A percentile compares a stretch with the other conserved stretches of the same genome.
Conservation (phyloP, 2,329 filamentous ascomycete species). For the Colletotrichum chrysophilum region DNA sequence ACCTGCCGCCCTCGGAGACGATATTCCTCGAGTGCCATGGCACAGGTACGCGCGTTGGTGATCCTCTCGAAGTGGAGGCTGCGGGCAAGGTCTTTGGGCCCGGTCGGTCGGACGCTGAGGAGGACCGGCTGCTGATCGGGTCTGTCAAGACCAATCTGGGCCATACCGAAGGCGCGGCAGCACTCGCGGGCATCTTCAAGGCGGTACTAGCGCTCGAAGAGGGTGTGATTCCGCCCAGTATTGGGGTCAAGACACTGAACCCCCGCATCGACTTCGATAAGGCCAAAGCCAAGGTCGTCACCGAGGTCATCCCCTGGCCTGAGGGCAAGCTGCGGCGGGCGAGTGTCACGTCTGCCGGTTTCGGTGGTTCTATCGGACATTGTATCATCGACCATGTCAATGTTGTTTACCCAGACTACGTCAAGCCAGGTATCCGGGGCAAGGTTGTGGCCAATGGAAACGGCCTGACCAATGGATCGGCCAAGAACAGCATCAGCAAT, state of each 20-base stretch:
- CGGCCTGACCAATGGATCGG: not conserved
- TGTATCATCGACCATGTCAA: not conserved
- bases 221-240: not conserved
- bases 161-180: not conserved
- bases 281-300: not conserved
- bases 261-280: not conserved
- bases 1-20: not conserved
- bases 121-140: not conserved
- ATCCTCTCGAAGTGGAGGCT: not conserved
- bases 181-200: not conserved
- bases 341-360: not conserved
- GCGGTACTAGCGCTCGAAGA: not conserved
- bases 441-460: not conserved
- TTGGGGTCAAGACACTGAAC: not conserved
- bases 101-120: not conserved
- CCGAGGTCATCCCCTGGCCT: not conserved
- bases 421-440: not conserved
- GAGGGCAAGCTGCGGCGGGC: not conserved
- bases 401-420: not conserved
- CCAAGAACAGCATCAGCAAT: not conserved
- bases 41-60: not conserved
- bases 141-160: not conserved
- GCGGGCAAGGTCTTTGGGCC: not conserved
- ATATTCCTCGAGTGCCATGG: not conserved
- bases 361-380: not conserved